Evolutionary conservation across 257 asterid species (phyloP), one percentile per base, ranked within the genome.

Genomic region (Gentiana dahurica): DNA sequence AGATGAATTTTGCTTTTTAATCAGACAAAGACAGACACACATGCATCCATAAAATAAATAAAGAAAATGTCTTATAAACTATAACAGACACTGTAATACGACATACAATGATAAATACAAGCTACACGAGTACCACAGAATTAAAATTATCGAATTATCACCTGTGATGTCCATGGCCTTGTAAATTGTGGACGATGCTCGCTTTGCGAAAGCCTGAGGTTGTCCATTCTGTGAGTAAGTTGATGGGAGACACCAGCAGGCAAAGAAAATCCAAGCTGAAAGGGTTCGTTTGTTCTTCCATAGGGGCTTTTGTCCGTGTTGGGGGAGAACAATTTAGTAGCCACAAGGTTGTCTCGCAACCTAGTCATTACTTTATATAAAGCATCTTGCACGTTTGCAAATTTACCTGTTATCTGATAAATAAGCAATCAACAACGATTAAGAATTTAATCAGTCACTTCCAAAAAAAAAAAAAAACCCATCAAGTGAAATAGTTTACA

Each of bases 381-480:
- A 66, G 95, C 96, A 77, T 71, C 71, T 72, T 60, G 81, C 53
- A 84, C 89, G 62, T 78, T 82, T 63, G 46, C 67, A 46, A 78
- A 53, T 68, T 81, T 89, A 62, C 96, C 96, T 6, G 71, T 82
- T 61, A 86, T 83, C 95, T 86, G 71, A 55, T 68, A 53, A 70
- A 61, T 51, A 50, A 51, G 60, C 5, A 67, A 60, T 15, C 36
- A 69, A n/a, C 34, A 34, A 63, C 49, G 12, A 39, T 53, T 49
- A 36, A 50, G 49, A 33, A 11, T 33, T 35, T 3, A 10, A 34
- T 24, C 34, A 12, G 8, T 8, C 51, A 36, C 24, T 24, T 24
- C 24, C 24, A 24, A 24, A 24, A 24, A 24, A 24, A 24, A 24
- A 24, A 46, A 46, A 46, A 9, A 0, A 53, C n/a, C 12, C 34